phyloP scores from a whole-genome alignment of 2,329 filamentous ascomycete genomes.

The Zymoseptoria tritici region DNA sequence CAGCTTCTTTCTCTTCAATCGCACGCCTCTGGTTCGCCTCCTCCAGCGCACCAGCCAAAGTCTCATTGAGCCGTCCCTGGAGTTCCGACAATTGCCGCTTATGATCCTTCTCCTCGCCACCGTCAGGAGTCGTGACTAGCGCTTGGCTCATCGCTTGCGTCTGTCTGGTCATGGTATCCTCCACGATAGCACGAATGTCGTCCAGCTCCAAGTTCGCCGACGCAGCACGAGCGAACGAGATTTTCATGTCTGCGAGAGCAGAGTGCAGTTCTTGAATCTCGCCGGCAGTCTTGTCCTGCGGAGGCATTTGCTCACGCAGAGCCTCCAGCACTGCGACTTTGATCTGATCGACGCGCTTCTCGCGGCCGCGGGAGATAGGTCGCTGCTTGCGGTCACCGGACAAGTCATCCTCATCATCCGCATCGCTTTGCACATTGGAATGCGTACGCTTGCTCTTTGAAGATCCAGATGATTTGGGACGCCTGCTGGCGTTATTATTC shows the following conservation, averaged over 20 bases:
- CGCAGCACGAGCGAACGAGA: conserved; percentile 40
- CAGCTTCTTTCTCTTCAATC: conserved; percentile 38
- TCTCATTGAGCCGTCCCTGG: conserved; percentile 27
- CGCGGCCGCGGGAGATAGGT: conserved; percentile 68
- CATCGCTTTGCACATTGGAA: conserved; percentile 70
- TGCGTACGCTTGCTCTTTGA: conserved; percentile 31
- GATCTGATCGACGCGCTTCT: conserved; percentile 77
- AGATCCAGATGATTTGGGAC: conserved; percentile 49
- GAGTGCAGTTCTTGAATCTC: conserved; percentile 38
- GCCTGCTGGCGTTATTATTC: conserved; percentile 44
- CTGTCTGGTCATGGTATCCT: conserved; percentile 28
- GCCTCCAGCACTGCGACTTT: conserved; percentile 52
- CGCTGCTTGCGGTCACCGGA: conserved; percentile 60
- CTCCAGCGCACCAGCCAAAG: conserved; percentile 30
- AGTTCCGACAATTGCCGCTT: conserved; percentile 25
- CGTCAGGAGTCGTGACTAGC: conserved; percentile 24
- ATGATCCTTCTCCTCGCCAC: conserved; percentile 17
- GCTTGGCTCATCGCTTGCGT: conserved; percentile 22
- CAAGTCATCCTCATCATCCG: conserved; percentile 68
- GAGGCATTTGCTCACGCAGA: conserved; percentile 38
- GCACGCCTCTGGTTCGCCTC: conserved; percentile 37
- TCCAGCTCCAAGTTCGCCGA: conserved; percentile 40
- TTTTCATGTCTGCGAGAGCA: conserved; percentile 42
- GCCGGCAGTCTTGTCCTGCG: conserved; percentile 17
- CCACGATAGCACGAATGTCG: conserved; percentile 33